These are phyloP conservation scores for Mycena indigotica DNA, from an alignment of 768 basidiomycete genomes.

Conservation along the genomic window DNA sequence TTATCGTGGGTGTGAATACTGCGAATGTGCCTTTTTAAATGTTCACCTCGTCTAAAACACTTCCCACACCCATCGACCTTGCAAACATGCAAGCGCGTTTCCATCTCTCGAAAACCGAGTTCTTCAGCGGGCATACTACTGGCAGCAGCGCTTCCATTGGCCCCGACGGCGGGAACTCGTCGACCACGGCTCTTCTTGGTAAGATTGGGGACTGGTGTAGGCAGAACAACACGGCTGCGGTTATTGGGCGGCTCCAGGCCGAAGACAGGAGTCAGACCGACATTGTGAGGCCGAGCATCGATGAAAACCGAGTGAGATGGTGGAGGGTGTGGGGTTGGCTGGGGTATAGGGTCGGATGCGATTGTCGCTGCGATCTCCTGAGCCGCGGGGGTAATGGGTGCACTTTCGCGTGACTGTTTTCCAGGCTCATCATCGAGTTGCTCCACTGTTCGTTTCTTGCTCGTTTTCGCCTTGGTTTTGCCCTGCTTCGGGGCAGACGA, in stretches of 20 bases:
- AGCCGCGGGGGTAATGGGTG: background rate
- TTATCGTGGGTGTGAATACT: conserved; percentile 61
- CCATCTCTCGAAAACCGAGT: background rate
- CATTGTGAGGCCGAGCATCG: background rate
- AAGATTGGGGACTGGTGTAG: background rate
- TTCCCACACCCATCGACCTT: conserved; percentile 42
- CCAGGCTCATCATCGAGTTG: background rate
- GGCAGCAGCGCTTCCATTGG: background rate
- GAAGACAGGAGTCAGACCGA: background rate
- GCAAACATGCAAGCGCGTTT: background rate
- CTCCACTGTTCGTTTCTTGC: background rate
- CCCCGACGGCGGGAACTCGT: background rate
- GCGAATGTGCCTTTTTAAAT: conserved; percentile 58
- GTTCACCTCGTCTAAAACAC: conserved; percentile 55
- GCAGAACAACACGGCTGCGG: background rate
- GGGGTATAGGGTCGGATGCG: background rate
- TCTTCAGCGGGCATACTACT: background rate
- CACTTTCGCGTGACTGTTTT: background rate
- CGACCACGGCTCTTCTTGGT: background rate
- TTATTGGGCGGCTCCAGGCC: too few species aligned
- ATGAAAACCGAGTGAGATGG: background rate
- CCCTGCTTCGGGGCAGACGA: background rate
- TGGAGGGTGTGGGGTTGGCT: background rate
- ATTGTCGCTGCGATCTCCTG: background rate
- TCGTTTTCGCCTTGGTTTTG: background rate